A percentile compares a stretch with the other conserved stretches of the same genome.
Evolutionary conservation across 1,284 basidiomycete genomes (phyloP).

Genomic region (Tilletia caries): DNA sequence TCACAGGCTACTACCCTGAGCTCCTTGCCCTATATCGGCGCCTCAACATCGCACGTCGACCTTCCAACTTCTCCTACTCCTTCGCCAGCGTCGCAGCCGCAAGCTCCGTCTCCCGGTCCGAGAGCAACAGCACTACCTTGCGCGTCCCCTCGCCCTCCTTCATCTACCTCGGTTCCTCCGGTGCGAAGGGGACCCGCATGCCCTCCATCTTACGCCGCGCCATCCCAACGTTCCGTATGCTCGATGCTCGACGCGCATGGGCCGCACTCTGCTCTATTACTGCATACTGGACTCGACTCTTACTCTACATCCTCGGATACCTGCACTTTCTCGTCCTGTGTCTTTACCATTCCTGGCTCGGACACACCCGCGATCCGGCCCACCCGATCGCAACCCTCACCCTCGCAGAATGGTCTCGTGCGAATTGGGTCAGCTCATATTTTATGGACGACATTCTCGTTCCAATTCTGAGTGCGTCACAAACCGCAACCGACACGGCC

Average conservation of each 20-base stretch:
- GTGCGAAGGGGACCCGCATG: slow-evolving; percentile 30
- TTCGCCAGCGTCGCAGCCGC: slow-evolving; percentile 24
- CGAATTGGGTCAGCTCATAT: slow-evolving; percentile 9
- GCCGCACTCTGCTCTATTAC: neutral
- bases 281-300: slow-evolving; percentile 13
- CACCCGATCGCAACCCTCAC: slow-evolving; percentile 30
- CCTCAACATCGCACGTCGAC: slow-evolving; percentile 28
- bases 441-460: slow-evolving; percentile 38
- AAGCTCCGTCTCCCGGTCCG: neutral
- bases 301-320: slow-evolving; percentile 36
- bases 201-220: slow-evolving; percentile 17
- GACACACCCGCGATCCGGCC: slow-evolving; percentile 29
- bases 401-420: slow-evolving; percentile 21
- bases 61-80: slow-evolving; percentile 44
- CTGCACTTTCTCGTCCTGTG: slow-evolving; percentile 36
- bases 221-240: neutral
- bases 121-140: neutral
- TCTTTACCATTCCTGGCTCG: slow-evolving; percentile 30
- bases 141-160: slow-evolving; percentile 23
- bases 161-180: slow-evolving; percentile 41
- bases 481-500: slow-evolving; percentile 31
- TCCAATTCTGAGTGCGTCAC: slow-evolving; percentile 43
- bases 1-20: slow-evolving; percentile 45
- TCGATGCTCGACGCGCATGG: neutral
- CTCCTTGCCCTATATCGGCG: slow-evolving; percentile 38